Conservation (phyloP, 192 early-diverging fungal species). For the Neocallimastix lanati region DNA sequence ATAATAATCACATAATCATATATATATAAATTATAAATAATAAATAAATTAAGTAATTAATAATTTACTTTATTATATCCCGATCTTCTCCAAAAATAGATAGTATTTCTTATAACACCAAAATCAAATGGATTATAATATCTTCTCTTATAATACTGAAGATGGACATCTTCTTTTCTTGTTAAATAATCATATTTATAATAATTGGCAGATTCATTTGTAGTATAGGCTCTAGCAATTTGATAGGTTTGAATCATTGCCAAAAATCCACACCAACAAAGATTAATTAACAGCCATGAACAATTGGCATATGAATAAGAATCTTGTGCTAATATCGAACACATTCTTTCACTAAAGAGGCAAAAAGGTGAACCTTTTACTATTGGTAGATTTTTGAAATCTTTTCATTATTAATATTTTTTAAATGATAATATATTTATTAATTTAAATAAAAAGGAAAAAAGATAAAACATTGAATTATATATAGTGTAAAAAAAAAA, state of each 20-base stretch:
- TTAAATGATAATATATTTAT: no score
- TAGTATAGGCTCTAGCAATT: slow-evolving; percentile 58
- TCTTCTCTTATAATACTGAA: slow-evolving; percentile 16
- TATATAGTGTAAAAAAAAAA: no score
- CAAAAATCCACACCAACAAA: slow-evolving; percentile 65
- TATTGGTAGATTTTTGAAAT: neutral
- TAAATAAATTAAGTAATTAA: no score
- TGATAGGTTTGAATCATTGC: slow-evolving; percentile 58
- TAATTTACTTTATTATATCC: neutral
- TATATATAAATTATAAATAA: no score
- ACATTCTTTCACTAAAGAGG: neutral
- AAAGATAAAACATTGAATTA: no score
- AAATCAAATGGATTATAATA: slow-evolving; percentile 57
- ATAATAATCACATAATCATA: no score
- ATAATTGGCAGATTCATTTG: slow-evolving; percentile 76
- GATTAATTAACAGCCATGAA: slow-evolving; percentile 57
- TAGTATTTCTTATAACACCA: slow-evolving; percentile 59
- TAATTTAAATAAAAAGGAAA: no score
- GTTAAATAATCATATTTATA: slow-evolving; percentile 29
- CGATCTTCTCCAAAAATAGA: slow-evolving; percentile 52
- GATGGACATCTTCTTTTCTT: neutral
- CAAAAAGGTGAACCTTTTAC: neutral
- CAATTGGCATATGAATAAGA: neutral
- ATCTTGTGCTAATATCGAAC: neutral
- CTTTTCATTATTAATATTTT: neutral